Percentiles rank a stretch among this genome's conserved stretches.
Evolutionary conservation across 805 yeast genomes (phyloP).

Genomic region (Pichia heedii): DNA sequence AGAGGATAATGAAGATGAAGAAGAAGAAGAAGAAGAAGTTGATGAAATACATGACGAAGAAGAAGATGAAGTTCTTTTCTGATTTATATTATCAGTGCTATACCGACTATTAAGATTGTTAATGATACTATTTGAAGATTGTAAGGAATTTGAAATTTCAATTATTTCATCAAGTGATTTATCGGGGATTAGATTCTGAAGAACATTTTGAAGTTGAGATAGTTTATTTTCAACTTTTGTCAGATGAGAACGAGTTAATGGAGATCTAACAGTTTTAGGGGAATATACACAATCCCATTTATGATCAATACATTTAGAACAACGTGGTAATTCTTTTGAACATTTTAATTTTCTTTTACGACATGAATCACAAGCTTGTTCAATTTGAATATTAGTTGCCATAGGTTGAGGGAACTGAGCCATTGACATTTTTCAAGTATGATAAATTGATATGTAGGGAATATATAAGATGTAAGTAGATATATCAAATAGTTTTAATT

Average conservation of each 20-base stretch:
- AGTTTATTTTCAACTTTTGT: constrained; percentile 64
- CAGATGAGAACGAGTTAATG: constrained; percentile 71
- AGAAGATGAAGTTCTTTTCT: not conserved
- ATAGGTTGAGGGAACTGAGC: constrained; percentile 1
- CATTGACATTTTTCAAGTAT: too few relatives aligned
- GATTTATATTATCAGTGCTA: not conserved
- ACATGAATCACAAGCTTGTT: constrained; percentile 76
- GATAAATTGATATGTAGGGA: not conserved
- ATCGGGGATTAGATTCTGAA: constrained; percentile 36
- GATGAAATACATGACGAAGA: not conserved
- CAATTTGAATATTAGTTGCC: constrained; percentile 16
- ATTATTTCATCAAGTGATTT: constrained; percentile 33
- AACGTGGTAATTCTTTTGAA: constrained; percentile 68
- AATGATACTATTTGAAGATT: not conserved
- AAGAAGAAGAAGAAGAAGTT: not conserved
- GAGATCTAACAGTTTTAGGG: constrained; percentile 70
- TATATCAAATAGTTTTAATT: too few relatives aligned
- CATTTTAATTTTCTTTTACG: constrained; percentile 73
- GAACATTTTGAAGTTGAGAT: constrained; percentile 35
- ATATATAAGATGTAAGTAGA: too few relatives aligned
- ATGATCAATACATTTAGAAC: constrained; percentile 65
- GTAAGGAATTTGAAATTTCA: constrained; percentile 8
- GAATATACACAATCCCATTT: constrained; percentile 71
- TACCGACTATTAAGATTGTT: not conserved
- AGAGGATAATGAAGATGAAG: not conserved